Evolutionary conservation across 1,284 basidiomycete genomes (phyloP).

Genomic region (Pseudozyma thailandica): DNA sequence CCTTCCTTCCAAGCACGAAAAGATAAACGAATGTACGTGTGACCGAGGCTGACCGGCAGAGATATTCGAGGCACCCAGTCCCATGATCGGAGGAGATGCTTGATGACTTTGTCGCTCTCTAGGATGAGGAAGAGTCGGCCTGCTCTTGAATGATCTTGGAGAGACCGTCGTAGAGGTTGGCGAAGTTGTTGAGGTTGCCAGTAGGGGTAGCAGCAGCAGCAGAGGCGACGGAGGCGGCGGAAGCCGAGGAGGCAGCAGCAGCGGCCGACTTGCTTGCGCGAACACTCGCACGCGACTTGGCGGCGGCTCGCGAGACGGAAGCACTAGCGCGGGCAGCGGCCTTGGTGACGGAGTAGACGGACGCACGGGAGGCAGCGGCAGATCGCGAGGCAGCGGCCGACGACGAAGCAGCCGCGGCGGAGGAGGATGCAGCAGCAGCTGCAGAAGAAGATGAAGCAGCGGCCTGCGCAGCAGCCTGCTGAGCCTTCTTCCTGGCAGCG

Average conservation of each 20-base stretch:
- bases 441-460: slow-evolving; percentile 27
- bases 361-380: slow-evolving; percentile 43
- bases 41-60: slow-evolving; percentile 26
- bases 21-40: slow-evolving; percentile 6
- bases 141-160: slow-evolving; percentile 59
- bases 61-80: not conserved
- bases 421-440: slow-evolving; percentile 27
- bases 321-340: slow-evolving; percentile 41
- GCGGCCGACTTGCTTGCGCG: slow-evolving; percentile 39
- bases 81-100: not conserved
- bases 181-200: slow-evolving; percentile 63
- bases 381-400: slow-evolving; percentile 43
- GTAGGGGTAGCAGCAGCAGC: slow-evolving; percentile 44
- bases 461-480: slow-evolving; percentile 31
- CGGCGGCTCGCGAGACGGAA: slow-evolving; percentile 31
- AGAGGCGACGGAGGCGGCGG: slow-evolving; percentile 30
- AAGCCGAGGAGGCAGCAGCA: slow-evolving; percentile 21
- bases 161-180: slow-evolving; percentile 58
- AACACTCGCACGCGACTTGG: slow-evolving; percentile 30
- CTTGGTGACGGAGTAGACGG: slow-evolving; percentile 46
- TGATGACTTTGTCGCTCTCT: too few relatives aligned
- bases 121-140: slow-evolving; percentile 20
- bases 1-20: slow-evolving; percentile 25
- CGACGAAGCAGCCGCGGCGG: slow-evolving; percentile 31
- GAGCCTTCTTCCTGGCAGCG: slow-evolving; percentile 33